These are phyloP conservation scores for Alternaria viburni DNA, from an alignment of 2,329 filamentous ascomycete genomes.

Conservation along the genomic window DNA sequence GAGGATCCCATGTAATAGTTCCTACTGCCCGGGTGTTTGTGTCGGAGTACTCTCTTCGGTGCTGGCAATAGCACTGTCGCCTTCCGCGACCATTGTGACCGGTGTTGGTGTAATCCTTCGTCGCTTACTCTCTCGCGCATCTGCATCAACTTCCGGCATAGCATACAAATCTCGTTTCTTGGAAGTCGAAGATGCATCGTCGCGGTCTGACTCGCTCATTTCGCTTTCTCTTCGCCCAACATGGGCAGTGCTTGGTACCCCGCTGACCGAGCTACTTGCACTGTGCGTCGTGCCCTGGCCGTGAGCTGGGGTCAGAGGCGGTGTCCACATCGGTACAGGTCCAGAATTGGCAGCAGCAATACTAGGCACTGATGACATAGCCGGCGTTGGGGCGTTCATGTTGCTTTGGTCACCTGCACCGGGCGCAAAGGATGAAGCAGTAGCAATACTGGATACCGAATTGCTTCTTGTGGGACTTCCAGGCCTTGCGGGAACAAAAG, in stretches of 20 bases:
- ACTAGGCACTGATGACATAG: slow-evolving; percentile 76
- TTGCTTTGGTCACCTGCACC: slow-evolving; percentile 41
- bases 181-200: slow-evolving; percentile 31
- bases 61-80: slow-evolving; percentile 37
- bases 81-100: slow-evolving; percentile 38
- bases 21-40: slow-evolving; percentile 24
- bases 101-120: slow-evolving; percentile 55
- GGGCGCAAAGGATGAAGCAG: slow-evolving; percentile 61
- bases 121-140: slow-evolving; percentile 50
- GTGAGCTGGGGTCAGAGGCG: slow-evolving; percentile 80
- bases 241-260: slow-evolving; percentile 51
- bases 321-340: slow-evolving; percentile 77
- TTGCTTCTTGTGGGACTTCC: slow-evolving; percentile 85
- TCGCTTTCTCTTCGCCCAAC: slow-evolving; percentile 39
- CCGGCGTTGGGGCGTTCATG: slow-evolving; percentile 79
- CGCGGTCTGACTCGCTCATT: slow-evolving; percentile 45
- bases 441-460: slow-evolving; percentile 80
- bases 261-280: slow-evolving; percentile 60
- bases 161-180: slow-evolving; percentile 49
- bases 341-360: slow-evolving; percentile 76
- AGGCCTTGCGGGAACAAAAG: slow-evolving; percentile 64
- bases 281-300: slow-evolving; percentile 55
- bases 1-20: slow-evolving; percentile 4
- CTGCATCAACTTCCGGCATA: slow-evolving; percentile 44
- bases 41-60: slow-evolving; percentile 41